Conservation (phyloP, 768 basidiomycete genomes). For the Dentipellis fragilis region DNA sequence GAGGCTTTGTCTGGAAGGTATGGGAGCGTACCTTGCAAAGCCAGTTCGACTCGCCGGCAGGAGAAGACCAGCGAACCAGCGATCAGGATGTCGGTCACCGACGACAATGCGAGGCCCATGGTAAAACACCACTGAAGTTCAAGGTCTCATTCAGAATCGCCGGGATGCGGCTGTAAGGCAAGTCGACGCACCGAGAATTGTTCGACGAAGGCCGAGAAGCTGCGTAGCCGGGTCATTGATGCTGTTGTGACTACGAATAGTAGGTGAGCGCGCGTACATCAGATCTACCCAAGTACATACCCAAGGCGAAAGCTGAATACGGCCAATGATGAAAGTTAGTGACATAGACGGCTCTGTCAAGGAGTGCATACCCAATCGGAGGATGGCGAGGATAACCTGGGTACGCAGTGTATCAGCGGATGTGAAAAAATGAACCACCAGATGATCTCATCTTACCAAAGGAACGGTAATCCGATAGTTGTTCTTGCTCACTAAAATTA, state of each 20-base stretch:
- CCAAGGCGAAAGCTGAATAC: slow-evolving; percentile 5
- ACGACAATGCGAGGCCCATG: slow-evolving; percentile 11
- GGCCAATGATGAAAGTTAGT: not conserved
- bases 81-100: slow-evolving; percentile 10
- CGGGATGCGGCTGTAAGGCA: not conserved
- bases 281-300: slow-evolving; percentile 3
- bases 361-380: slow-evolving; percentile 7
- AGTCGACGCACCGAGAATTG: not conserved
- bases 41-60: slow-evolving; percentile 12
- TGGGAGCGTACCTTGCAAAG: slow-evolving; percentile 8
- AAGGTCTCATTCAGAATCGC: not conserved
- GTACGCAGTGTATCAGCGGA: not conserved
- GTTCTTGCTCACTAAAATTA: slow-evolving; percentile 12
- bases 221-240: slow-evolving; percentile 4
- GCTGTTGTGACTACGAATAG: slow-evolving; percentile 5
- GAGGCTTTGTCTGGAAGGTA: not conserved
- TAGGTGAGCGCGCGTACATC: not conserved
- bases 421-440: no score
- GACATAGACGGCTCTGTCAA: not conserved
- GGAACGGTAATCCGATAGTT: slow-evolving; percentile 8
- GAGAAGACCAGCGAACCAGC: slow-evolving; percentile 12
- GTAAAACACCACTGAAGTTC: slow-evolving; percentile 10
- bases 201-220: slow-evolving; percentile 3
- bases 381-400: slow-evolving; percentile 2
- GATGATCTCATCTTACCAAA: slow-evolving; percentile 1